Evolutionary conservation across 371 early-diverging fungal genomes (phyloP), one percentile per base, ranked within the genome.

Genomic region (Saksenaea vasiformis): DNA sequence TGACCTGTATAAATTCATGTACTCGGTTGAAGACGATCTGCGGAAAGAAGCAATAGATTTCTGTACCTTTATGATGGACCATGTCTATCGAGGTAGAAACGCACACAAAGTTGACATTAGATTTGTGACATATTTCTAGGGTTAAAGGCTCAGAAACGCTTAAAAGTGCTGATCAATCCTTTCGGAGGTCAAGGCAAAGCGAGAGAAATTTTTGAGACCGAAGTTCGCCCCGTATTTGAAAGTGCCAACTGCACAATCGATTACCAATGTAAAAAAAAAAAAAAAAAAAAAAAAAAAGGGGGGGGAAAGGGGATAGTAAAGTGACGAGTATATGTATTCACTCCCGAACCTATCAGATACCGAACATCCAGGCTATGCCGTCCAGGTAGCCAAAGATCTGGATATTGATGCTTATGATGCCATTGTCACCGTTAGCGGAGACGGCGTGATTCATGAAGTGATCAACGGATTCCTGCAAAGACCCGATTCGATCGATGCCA

Each of bases 391-490:
- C 7, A 78, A 71, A 38, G 76, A 76, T 5, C 62, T 91, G 2
- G 83, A 88, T 62, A 70, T 85, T 26, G 60, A 71, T 0, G 65
- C 72, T 14, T 92, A 78, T 62, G 85, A 85, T 54, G 87, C 85
- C 14, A 76, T 90, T 31, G 79, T 89, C 5, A 78, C 89, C 28
- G 80, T 92, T 37, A 87, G 90, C 67, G 94, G 94, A 26, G 94
- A 94, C 71, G 94, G 94, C 11, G 82, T 91, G 2, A 76, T 91
- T 34, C 92, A 94, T 63, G 94, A 94, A 69, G 74, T 90, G 3
- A 74, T 92, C 59, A 91, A 94, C 63, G 93, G 93, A 1, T 76
- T 92, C 31, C 71, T 91, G 70, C 70, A 81, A 56, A 79, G 92
- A 43, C 76, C 84, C 0, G 91, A 92, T 70, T 90, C 83, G 14